phyloP scores from a whole-genome alignment of 352 stramenopile species.

The Phytophthora aleatoria region DNA sequence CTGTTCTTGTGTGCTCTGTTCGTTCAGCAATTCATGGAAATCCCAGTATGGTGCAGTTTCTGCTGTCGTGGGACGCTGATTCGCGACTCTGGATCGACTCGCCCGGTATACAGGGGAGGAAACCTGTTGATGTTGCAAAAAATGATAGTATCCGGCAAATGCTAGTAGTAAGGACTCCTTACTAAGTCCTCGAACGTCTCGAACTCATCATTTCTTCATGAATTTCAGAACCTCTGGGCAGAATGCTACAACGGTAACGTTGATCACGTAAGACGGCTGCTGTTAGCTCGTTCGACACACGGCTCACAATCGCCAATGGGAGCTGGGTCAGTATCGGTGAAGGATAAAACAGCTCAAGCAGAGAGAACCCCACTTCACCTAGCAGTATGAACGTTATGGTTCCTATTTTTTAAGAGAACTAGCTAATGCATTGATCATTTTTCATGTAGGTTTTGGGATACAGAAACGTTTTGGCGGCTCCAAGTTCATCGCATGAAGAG shows the following conservation, averaged over 20 bases:
- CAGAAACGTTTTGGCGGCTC: slow-evolving; percentile 20
- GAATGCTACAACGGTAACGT: slow-evolving; percentile 43
- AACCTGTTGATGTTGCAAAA: slow-evolving; percentile 41
- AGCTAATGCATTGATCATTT: neutral
- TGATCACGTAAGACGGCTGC: slow-evolving; percentile 30
- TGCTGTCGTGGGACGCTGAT: slow-evolving; percentile 60
- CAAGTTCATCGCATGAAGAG: slow-evolving; percentile 2
- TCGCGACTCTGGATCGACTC: slow-evolving; percentile 31
- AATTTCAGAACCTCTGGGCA: slow-evolving; percentile 45
- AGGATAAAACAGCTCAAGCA: slow-evolving; percentile 37
- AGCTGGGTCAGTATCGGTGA: slow-evolving; percentile 13
- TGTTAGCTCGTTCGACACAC: slow-evolving; percentile 17
- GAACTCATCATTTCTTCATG: neutral
- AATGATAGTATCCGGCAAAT: slow-evolving; percentile 31
- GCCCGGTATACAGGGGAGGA: slow-evolving; percentile 42
- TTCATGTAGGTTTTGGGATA: slow-evolving; percentile 43
- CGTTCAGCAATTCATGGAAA: slow-evolving; percentile 35
- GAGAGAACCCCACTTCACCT: slow-evolving; percentile 56
- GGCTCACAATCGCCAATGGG: neutral
- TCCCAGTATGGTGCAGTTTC: slow-evolving; percentile 35
- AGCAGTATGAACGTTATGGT: slow-evolving; percentile 28
- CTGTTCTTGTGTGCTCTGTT: neutral
- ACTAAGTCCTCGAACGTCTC: neutral
- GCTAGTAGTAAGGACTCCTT: slow-evolving; percentile 32
- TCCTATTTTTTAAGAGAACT: neutral